Conservation (phyloP, 2,329 filamentous ascomycete genomes). For the Talaromyces atroroseus region DNA sequence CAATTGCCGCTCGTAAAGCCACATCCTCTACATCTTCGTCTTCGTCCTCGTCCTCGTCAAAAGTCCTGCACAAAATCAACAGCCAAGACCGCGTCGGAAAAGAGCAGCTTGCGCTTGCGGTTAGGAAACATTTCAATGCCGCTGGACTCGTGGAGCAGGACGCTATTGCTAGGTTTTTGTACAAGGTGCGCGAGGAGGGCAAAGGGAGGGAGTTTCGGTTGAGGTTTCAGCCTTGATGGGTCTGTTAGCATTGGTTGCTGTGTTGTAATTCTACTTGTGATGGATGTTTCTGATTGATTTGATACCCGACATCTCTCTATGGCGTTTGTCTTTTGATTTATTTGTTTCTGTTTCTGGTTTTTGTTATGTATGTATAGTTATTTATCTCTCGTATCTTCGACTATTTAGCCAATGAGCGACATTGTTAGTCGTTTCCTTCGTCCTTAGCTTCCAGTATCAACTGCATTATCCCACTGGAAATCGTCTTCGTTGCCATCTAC, state of each 20-base stretch:
- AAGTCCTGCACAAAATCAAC: constrained; percentile 23
- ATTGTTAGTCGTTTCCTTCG: not conserved
- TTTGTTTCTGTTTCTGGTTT: not conserved
- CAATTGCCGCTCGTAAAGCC: constrained; percentile 36
- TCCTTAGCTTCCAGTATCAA: not conserved
- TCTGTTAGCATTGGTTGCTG: no score
- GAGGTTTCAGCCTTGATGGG: constrained; percentile 36
- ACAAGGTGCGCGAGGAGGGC: constrained; percentile 44
- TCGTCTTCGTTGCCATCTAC: not conserved
- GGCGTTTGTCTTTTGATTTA: not conserved
- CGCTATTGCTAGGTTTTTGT: constrained; percentile 43
- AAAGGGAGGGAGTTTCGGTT: constrained; percentile 37
- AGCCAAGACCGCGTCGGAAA: constrained; percentile 38
- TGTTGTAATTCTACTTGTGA: not conserved
- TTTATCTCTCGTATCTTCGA: not conserved
- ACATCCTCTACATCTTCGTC: constrained; percentile 8
- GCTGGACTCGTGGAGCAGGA: constrained; percentile 43
- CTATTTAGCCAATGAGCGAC: not conserved
- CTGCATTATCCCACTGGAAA: not conserved
- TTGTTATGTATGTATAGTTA: not conserved
- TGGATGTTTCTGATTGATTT: not conserved
- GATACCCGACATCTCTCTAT: constrained; percentile 2
- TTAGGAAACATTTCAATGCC: constrained; percentile 45
- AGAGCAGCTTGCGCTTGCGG: constrained; percentile 37
- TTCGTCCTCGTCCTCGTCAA: constrained; percentile 2